Conservation (phyloP, 371 early-diverging fungal species). For the Mortierella sp. region DNA sequence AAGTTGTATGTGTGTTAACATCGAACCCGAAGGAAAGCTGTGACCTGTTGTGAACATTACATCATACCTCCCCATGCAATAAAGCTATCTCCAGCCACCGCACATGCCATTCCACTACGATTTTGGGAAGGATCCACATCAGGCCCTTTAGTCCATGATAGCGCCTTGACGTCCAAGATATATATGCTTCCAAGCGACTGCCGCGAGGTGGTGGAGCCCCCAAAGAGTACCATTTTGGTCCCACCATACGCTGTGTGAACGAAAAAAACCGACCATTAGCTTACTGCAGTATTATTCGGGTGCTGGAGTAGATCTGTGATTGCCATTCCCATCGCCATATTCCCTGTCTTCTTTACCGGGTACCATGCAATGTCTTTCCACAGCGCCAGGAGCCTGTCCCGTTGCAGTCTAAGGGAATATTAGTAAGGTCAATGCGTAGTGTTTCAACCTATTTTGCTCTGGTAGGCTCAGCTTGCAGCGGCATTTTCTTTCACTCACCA, state of each 20-base stretch:
- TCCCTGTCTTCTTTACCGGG: no score
- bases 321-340: no score
- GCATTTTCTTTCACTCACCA: no score
- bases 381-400: constrained; percentile 2
- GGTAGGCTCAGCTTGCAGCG: no score
- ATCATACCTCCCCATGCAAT: constrained; percentile 11
- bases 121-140: not conserved
- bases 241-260: constrained; percentile 5
- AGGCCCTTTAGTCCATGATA: constrained; percentile 10
- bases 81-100: constrained; percentile 17
- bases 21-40: no score
- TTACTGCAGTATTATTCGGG: not conserved
- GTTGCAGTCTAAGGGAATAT: not conserved
- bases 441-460: no score
- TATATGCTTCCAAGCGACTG: not conserved
- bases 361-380: constrained; percentile 1
- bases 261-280: no score
- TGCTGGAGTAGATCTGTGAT: no score
- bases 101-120: constrained; percentile 6
- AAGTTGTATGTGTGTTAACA: no score
- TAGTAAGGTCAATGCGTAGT: no score
- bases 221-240: constrained; percentile 16
- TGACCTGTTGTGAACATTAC: no score
- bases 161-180: constrained; percentile 6
- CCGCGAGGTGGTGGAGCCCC: not conserved